Percentiles rank a stretch among this genome's conserved stretches.
Conservation (phyloP, 2,329 filamentous ascomycete genomes). For the Fusarium begoniae region DNA sequence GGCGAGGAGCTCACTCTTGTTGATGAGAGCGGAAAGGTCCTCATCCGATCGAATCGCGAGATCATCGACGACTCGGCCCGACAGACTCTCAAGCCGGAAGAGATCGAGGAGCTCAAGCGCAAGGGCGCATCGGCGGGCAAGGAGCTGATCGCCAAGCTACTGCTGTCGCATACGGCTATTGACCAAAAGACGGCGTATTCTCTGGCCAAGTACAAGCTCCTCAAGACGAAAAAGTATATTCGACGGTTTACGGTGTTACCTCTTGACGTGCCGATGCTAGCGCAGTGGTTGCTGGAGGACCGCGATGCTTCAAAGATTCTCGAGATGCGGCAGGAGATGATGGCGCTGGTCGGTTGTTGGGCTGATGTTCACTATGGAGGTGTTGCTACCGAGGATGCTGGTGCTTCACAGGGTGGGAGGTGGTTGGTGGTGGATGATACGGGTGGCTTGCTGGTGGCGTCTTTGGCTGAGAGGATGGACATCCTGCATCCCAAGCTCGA, state of each 20-base stretch:
- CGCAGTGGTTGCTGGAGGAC: conserved; percentile 80
- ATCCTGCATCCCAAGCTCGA: conserved; percentile 67
- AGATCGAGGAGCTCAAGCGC: conserved; percentile 78
- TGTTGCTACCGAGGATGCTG: conserved; percentile 37
- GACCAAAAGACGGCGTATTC: conserved; percentile 96
- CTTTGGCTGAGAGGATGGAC: conserved; percentile 89
- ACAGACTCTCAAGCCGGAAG: conserved; percentile 80
- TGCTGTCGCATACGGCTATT: conserved; percentile 87
- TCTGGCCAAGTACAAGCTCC: conserved; percentile 92
- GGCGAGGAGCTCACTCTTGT: conserved; percentile 55
- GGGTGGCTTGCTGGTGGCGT: conserved; percentile 81
- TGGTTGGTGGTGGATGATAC: conserved; percentile 91
- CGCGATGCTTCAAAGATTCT: conserved; percentile 83
- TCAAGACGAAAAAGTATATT: conserved; percentile 95
- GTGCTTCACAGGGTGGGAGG: conserved; percentile 54
- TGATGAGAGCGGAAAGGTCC: conserved; percentile 54
- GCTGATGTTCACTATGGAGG: conserved; percentile 80
- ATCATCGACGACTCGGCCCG: conserved; percentile 69
- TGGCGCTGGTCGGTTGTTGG: conserved; percentile 87
- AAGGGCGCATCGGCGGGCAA: conserved; percentile 82
- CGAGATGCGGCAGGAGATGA: conserved; percentile 85
- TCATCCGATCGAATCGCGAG: conserved; percentile 66
- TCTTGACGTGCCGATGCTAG: conserved; percentile 79
- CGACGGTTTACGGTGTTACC: conserved; percentile 87
- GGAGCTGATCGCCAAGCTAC: conserved; percentile 91